A percentile compares a stretch with the other conserved stretches of the same genome.
phyloP scores from a whole-genome alignment of 345 rosid genomes.

The Turritis glabra region DNA sequence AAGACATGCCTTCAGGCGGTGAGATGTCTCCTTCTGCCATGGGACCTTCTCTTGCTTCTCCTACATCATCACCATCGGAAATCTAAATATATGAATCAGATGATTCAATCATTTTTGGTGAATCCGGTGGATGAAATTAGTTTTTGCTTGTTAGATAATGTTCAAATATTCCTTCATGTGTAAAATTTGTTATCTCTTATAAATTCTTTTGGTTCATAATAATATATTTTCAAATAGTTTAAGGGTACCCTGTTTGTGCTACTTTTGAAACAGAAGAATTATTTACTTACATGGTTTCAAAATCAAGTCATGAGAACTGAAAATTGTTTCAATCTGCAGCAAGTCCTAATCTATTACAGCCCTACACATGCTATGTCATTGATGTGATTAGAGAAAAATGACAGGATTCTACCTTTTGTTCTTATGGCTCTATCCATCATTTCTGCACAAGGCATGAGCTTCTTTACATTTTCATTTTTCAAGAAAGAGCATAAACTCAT shows the following conservation, averaged over 20 bases:
- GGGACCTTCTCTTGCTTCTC: neutral
- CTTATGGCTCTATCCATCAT: neutral
- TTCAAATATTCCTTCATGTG: neutral
- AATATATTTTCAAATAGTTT: neutral
- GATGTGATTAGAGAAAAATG: too few species aligned
- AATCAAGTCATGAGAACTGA: neutral
- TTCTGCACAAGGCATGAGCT: neutral
- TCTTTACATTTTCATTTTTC: too few species aligned
- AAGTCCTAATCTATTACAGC: too few species aligned
- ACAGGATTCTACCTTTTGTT: too few species aligned
- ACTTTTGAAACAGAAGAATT: neutral
- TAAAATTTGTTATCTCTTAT: neutral
- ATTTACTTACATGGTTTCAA: neutral
- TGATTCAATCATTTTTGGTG: neutral
- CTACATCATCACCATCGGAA: neutral
- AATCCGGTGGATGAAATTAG: neutral
- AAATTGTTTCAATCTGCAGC: too few species aligned
- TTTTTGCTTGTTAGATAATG: slow-evolving; percentile 1
- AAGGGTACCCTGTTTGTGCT: neutral
- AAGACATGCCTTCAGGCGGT: slow-evolving; percentile 46
- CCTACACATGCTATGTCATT: too few species aligned
- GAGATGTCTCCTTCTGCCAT: slow-evolving; percentile 45
- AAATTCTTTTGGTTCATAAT: neutral
- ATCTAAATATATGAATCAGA: neutral
- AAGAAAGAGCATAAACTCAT: too few species aligned